Percentiles rank a stretch among this genome's conserved stretches.
These are phyloP conservation scores for Euphorbia pulcherrima DNA, from an alignment of 345 rosid species.

Conservation along the genomic window DNA sequence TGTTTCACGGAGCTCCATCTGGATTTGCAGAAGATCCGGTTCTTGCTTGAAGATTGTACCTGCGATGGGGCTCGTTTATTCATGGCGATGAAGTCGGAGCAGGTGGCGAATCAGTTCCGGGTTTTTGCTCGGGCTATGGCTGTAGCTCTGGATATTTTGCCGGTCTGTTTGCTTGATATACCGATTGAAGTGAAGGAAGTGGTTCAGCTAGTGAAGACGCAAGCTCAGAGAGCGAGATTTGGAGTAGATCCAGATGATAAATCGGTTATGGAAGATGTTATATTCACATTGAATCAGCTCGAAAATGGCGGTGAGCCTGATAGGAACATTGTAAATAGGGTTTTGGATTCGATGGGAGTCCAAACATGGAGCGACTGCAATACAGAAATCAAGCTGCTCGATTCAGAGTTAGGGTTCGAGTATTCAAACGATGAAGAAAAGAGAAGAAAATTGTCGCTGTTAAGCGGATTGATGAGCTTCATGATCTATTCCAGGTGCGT, in stretches of 20 bases:
- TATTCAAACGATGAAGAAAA: slow-evolving; percentile 29
- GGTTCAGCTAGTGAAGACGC: slow-evolving; percentile 40
- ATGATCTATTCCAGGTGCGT: slow-evolving; percentile 59
- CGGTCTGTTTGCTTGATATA: slow-evolving; percentile 34
- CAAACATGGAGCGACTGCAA: slow-evolving; percentile 59
- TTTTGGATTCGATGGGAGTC: slow-evolving; percentile 50
- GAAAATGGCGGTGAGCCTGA: slow-evolving; percentile 47
- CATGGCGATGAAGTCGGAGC: slow-evolving; percentile 55
- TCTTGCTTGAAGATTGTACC: slow-evolving; percentile 57
- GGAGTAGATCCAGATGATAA: slow-evolving; percentile 44
- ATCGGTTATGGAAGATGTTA: slow-evolving; percentile 30
- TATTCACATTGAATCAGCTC: slow-evolving; percentile 41
- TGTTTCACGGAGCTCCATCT: slow-evolving; percentile 69
- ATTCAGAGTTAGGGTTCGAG: slow-evolving; percentile 41
- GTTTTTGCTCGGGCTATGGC: slow-evolving; percentile 44
- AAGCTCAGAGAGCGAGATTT: slow-evolving; percentile 45
- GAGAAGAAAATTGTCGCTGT: slow-evolving; percentile 28
- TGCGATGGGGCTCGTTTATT: slow-evolving; percentile 54
- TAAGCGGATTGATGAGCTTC: slow-evolving; percentile 55
- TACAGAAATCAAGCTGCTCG: slow-evolving; percentile 51
- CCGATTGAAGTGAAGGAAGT: slow-evolving; percentile 53
- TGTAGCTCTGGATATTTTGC: slow-evolving; percentile 57
- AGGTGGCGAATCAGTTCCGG: slow-evolving; percentile 49
- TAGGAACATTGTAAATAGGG: slow-evolving; percentile 24
- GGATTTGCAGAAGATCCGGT: slow-evolving; percentile 53